Evolutionary conservation across 257 asterid species (phyloP), one percentile per base, ranked within the genome.

Genomic region (Petrea volubilis): DNA sequence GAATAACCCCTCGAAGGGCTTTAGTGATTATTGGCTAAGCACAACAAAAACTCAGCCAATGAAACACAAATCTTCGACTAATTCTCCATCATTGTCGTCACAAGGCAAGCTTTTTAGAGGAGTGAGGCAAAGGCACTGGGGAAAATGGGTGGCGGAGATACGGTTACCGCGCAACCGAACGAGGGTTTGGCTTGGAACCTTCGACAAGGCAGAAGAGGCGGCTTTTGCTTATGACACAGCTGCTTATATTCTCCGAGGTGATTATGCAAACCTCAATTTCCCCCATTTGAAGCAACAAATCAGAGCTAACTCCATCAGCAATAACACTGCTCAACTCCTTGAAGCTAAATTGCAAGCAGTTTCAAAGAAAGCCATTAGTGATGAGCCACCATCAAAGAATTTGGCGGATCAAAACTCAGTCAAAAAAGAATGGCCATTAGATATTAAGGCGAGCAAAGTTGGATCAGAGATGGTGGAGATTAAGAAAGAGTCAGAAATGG

Each of bases 131-230:
- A 74, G 91, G 74, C 91, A 83, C 24, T 83, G 91, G 91, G 91
- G 91, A 23, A 86, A 86, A 80, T 85, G 91, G 91, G 91, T 85
- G 0, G 88, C 91, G 0, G 91, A 85, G 49, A 85, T 86, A n/a
- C 57, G 91, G 50, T 53, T 86, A 47, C 91, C 91, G 2, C 20
- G 83, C 44, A 85, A 85, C 56, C 27, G 90, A 60, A 85, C 88
- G 17, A 77, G 90, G 40, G 88, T 85, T 27, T 85, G 90, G 90
- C 52, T 85, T 49, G 90, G 90, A 0, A 85, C 90, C n/a, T 85
- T 85, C n/a, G 81, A 85, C 23, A 85, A 86, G 1, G 90, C 90
- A 7, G 86, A 85, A 38, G 90, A 82, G 44, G 90, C 90, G 4
- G 91, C 91, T 34, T 76, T 82, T 47, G 88, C 90, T 13, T 85